Evolutionary conservation across 2,329 filamentous ascomycete species (phyloP), one percentile per base, ranked within the genome.

Genomic region (Fusarium austroafricanum): DNA sequence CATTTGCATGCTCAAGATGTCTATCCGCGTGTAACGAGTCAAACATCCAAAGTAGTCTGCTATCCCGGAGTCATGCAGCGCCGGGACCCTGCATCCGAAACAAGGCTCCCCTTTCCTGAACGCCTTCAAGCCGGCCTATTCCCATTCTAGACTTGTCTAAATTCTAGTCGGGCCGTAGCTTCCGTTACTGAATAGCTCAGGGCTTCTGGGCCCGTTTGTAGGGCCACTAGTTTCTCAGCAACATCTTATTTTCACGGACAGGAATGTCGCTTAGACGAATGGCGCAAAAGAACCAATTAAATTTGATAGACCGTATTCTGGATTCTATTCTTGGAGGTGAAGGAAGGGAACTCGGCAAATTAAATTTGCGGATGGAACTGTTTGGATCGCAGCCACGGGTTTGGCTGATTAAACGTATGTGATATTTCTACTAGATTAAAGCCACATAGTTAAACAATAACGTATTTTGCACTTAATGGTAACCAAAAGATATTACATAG

Each of bases 131-230:
- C 29, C 29, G 12, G 4, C 12, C 29, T 31, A 35, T n/a, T 17
- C 15, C 15, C 15, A 17, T n/a, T n/a, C 2, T 3, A 5, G 15
- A n/a, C 17, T 8, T 6, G 15, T 17, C 1, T 1, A 10, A 2
- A n/a, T 35, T 35, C 33, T 15, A 35, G 33, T 12, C 33, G 15
- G 33, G 15, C 33, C 33, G 33, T 4, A 35, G 5, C 33, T 10
- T 15, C 33, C 33, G 33, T 35, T 35, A 10, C 15, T 8, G 14
- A 12, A n/a, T 15, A n/a, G 15, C 15, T n/a, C 6, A 35, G 15
- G 15, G 33, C 33, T 9, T 35, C 33, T 35, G 33, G 33, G n/a
- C 33, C 33, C 3, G 33, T 35, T 7, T 15, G 15, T 17, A n/a
- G 17, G 33, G 33, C 7, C 15, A 35, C 15, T 35, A 35, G 33